Percentiles rank a stretch among this genome's conserved stretches.
These are phyloP conservation scores for Nitzschia palea DNA, from an alignment of 108 stramenopile genomes.

Conservation along the genomic window DNA sequence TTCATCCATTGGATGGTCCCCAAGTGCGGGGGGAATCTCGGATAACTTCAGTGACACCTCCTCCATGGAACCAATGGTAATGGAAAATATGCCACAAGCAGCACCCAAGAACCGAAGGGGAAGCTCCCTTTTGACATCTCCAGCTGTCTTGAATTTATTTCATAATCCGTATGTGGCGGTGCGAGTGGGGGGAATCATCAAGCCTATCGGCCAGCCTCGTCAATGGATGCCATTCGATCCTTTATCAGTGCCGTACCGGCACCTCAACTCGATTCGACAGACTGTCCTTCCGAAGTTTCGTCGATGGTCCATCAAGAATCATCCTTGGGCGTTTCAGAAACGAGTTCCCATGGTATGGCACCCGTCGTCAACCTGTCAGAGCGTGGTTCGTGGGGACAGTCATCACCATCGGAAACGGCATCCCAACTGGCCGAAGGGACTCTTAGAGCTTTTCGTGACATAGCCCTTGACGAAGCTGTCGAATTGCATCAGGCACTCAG, in stretches of 20 bases:
- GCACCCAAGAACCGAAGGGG: not conserved
- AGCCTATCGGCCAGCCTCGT: conserved; percentile 8
- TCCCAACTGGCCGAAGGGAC: conserved; percentile 83
- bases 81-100: conserved; percentile 1
- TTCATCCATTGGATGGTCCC: not conserved
- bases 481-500: conserved; percentile 71
- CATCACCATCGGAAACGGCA: conserved; percentile 64
- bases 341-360: not conserved
- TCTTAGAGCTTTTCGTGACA: conserved; percentile 75
- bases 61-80: conserved; percentile 2
- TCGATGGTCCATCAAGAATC: not conserved
- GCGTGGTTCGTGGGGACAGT: not conserved
- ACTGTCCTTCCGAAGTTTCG: not conserved
- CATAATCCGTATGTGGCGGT: conserved; percentile 38
- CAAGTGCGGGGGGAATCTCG: not conserved
- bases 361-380: not conserved
- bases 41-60: conserved; percentile 11
- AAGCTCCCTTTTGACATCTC: conserved; percentile 6
- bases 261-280: not conserved
- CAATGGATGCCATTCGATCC: conserved; percentile 33
- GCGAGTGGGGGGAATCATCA: conserved; percentile 15
- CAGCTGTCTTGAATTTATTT: conserved; percentile 22
- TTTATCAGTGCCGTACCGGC: conserved; percentile 16
- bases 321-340: not conserved
- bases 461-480: conserved; percentile 78